Evolutionary conservation across 2,329 filamentous ascomycete genomes (phyloP).

Genomic region (Emergomyces orientalis): DNA sequence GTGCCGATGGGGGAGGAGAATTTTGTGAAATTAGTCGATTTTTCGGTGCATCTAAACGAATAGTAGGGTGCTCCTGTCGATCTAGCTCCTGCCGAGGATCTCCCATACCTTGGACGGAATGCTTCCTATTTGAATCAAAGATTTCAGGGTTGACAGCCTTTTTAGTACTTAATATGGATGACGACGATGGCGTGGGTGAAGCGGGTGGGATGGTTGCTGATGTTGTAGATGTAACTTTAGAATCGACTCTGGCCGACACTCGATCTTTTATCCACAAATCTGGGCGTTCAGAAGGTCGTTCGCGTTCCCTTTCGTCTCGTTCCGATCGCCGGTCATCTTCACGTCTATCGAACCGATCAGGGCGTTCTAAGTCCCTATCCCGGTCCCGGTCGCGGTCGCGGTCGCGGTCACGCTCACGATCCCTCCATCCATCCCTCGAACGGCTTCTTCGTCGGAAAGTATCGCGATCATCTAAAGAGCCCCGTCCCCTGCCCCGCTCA

Average conservation of each 20-base stretch:
- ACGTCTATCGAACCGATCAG: slow-evolving; percentile 23
- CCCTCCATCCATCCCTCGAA: slow-evolving; percentile 37
- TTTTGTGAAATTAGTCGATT: slow-evolving; percentile 23
- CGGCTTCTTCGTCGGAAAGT: slow-evolving; percentile 36
- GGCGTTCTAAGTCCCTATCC: slow-evolving; percentile 19
- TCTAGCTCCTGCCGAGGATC: slow-evolving; percentile 28
- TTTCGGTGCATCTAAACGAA: slow-evolving; percentile 23
- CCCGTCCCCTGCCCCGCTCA: slow-evolving; percentile 36
- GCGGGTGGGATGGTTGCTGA: slow-evolving; percentile 11
- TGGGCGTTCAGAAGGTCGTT: slow-evolving; percentile 24
- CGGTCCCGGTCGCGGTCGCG: slow-evolving; percentile 27
- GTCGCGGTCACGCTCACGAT: slow-evolving; percentile 31
- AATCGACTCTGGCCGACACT: slow-evolving; percentile 20
- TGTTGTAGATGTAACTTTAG: slow-evolving; percentile 20
- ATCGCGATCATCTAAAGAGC: slow-evolving; percentile 35
- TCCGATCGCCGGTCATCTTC: slow-evolving; percentile 25
- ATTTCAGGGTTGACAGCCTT: slow-evolving; percentile 11
- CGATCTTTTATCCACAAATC: slow-evolving; percentile 34
- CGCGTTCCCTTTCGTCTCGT: slow-evolving; percentile 19
- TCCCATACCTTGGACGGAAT: slow-evolving; percentile 7
- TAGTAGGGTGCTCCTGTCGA: slow-evolving; percentile 20
- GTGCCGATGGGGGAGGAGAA: slow-evolving; percentile 32
- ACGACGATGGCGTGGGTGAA: slow-evolving; percentile 6
- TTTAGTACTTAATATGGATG: slow-evolving; percentile 1
- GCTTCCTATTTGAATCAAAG: background rate